Percentiles rank a stretch among this genome's conserved stretches.
Conservation (phyloP, 768 basidiomycete genomes). For the Hypholoma fasciculare region DNA sequence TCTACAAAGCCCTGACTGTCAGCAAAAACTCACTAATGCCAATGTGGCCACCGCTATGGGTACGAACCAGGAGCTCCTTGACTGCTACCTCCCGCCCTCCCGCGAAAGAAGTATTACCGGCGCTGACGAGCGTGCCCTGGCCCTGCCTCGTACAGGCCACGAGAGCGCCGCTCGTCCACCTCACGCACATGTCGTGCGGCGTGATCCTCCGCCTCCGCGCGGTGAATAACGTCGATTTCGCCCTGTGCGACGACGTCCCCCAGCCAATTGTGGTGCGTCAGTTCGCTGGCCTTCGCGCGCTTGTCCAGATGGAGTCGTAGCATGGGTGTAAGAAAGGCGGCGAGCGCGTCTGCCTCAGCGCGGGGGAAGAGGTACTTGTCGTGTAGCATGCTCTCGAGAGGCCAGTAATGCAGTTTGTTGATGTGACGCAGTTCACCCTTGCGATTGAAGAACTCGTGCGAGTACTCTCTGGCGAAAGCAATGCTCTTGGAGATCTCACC, state of each 20-base stretch:
- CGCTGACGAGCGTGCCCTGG: not conserved
- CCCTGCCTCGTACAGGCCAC: constrained; percentile 12
- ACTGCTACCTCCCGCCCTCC: too few relatives aligned
- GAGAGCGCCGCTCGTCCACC: constrained; percentile 41
- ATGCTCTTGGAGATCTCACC: constrained; percentile 85
- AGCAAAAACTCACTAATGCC: too few relatives aligned
- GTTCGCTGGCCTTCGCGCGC: constrained; percentile 84
- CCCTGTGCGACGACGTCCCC: constrained; percentile 85
- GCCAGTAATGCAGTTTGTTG: constrained; percentile 92
- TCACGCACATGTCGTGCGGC: constrained; percentile 38
- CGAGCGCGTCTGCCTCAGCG: constrained; percentile 77
- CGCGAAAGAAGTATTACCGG: too few relatives aligned
- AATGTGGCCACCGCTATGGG: too few relatives aligned
- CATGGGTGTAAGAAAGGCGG: constrained; percentile 87
- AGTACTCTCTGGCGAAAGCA: constrained; percentile 91
- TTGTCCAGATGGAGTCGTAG: constrained; percentile 85
- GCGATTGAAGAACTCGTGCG: constrained; percentile 93
- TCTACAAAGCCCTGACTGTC: too few relatives aligned
- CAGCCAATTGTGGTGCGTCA: constrained; percentile 86
- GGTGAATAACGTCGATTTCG: constrained; percentile 76
- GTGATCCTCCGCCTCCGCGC: constrained; percentile 44
- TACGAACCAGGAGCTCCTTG: too few relatives aligned
- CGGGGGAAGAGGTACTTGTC: constrained; percentile 96
- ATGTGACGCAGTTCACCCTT: constrained; percentile 94
- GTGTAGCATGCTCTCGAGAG: constrained; percentile 74